Conservation (phyloP, 768 basidiomycete species). For the Amyloporia xantha region DNA sequence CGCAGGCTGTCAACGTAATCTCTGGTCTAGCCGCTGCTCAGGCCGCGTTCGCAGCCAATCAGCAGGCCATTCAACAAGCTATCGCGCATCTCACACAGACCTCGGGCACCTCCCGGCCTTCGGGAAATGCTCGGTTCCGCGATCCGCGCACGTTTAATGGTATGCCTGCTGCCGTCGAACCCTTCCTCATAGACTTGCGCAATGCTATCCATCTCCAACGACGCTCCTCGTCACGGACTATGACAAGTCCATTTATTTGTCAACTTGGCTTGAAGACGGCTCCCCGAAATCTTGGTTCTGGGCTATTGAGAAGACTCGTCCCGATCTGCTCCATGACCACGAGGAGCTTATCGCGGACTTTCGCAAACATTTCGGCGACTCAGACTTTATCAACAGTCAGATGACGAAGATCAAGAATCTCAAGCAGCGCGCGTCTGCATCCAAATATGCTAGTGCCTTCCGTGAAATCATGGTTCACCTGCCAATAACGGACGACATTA, state of each 20-base stretch:
- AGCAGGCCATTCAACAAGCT: not conserved
- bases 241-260: slow-evolving; percentile 4
- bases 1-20: not conserved
- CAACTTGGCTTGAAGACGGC: slow-evolving; percentile 5
- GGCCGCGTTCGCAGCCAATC: not conserved
- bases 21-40: not conserved
- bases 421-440: slow-evolving; percentile 24
- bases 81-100: not conserved
- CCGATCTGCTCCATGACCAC: not conserved
- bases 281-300: slow-evolving; percentile 6
- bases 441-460: slow-evolving; percentile 25
- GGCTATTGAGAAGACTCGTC: not conserved
- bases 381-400: slow-evolving; percentile 11
- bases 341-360: slow-evolving; percentile 1
- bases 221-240: slow-evolving; percentile 1
- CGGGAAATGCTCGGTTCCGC: not conserved
- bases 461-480: slow-evolving; percentile 22
- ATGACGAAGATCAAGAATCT: slow-evolving; percentile 24
- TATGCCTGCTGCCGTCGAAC: slow-evolving; percentile 1
- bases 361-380: slow-evolving; percentile 2
- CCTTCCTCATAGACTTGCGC: slow-evolving; percentile 3
- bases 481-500: slow-evolving; percentile 25
- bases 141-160: slow-evolving; percentile 7
- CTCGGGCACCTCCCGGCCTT: not conserved
- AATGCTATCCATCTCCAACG: slow-evolving; percentile 5